Evolutionary conservation across 1,284 basidiomycete species (phyloP).

Genomic region (Trichosporon sp.): DNA sequence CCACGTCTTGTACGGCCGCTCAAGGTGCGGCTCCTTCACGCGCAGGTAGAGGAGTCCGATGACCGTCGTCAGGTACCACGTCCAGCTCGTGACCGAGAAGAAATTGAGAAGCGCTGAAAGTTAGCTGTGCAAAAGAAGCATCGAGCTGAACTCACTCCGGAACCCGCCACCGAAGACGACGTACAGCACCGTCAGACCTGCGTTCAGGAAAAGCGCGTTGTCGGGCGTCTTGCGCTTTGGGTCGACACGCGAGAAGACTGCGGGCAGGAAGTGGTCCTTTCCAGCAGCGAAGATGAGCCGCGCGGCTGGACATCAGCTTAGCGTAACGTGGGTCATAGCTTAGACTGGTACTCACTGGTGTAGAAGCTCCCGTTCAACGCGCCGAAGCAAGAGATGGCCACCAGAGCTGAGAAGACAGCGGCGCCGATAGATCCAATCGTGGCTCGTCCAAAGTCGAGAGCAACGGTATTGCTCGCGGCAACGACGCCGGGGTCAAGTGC

Average conservation of each 20-base stretch:
- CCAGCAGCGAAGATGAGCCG: slow-evolving; percentile 86
- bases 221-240: slow-evolving; percentile 74
- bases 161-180: slow-evolving; percentile 86
- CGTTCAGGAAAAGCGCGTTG: slow-evolving; percentile 79
- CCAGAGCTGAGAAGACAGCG: slow-evolving; percentile 78
- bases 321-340: no score
- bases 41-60: slow-evolving; percentile 84
- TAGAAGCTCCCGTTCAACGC: slow-evolving; percentile 85
- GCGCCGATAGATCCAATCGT: slow-evolving; percentile 85
- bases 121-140: slow-evolving; percentile 3
- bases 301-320: slow-evolving; percentile 56
- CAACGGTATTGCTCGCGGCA: slow-evolving; percentile 75
- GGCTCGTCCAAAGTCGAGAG: slow-evolving; percentile 87
- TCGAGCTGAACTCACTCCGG: slow-evolving; percentile 58
- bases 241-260: slow-evolving; percentile 75
- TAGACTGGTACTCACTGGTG: slow-evolving; percentile 61
- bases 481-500: slow-evolving; percentile 76
- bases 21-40: slow-evolving; percentile 85
- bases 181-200: slow-evolving; percentile 71
- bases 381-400: slow-evolving; percentile 92
- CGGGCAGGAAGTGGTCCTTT: slow-evolving; percentile 82
- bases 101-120: slow-evolving; percentile 71
- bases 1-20: slow-evolving; percentile 89
- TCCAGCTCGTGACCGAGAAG: slow-evolving; percentile 65
- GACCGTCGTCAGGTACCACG: slow-evolving; percentile 88